A percentile compares a stretch with the other conserved stretches of the same genome.
phyloP scores from a whole-genome alignment of 495 filamentous ascomycete genomes.

The Talaromyces adpressus region DNA sequence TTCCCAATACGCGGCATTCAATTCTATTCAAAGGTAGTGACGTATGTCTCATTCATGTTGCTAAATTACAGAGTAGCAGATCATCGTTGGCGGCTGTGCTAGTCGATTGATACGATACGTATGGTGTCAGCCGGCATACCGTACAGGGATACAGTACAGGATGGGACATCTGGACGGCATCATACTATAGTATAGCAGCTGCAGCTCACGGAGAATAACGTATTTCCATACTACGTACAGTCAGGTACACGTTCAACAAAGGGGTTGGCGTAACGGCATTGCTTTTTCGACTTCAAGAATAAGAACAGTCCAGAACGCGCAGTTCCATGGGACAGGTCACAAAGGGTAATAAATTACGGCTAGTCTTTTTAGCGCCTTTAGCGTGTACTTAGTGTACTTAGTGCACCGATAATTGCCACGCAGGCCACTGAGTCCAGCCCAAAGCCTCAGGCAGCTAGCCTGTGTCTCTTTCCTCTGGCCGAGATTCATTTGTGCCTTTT shows the following conservation, averaged over 20 bases:
- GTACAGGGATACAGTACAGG: too few relatives aligned
- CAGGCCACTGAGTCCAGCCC: background rate
- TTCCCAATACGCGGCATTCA: too few relatives aligned
- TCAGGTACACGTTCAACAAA: background rate
- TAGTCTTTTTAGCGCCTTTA: background rate
- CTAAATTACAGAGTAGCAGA: too few relatives aligned
- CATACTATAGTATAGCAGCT: background rate
- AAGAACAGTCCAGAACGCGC: constrained; percentile 1
- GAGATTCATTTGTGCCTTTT: constrained; percentile 9
- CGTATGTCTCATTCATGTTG: background rate
- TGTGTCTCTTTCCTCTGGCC: background rate
- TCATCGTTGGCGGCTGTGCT: too few relatives aligned
- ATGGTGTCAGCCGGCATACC: too few relatives aligned
- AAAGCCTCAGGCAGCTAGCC: background rate
- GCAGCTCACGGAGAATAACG: background rate
- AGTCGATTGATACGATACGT: too few relatives aligned
- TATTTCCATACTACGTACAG: background rate
- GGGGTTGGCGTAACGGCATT: background rate
- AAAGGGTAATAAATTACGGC: background rate
- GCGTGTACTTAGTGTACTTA: background rate
- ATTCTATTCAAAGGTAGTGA: background rate
- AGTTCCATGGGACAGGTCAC: background rate
- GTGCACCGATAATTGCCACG: background rate
- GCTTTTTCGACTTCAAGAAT: background rate
- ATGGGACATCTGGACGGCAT: too few relatives aligned